phyloP scores from a whole-genome alignment of 257 asterid genomes.

The Echites panduratus region DNA sequence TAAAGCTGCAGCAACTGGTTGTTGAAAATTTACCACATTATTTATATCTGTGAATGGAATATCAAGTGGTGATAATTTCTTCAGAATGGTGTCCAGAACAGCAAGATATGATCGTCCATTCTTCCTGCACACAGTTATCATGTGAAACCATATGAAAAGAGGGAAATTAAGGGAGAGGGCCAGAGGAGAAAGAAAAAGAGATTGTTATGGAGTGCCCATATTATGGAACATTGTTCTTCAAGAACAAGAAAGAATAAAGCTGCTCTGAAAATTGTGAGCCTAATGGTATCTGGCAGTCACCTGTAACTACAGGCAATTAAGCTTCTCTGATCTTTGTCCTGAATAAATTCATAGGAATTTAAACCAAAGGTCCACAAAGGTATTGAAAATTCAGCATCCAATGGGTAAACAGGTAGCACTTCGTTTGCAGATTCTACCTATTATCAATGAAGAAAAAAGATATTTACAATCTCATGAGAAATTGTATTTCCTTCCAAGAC shows the following conservation, averaged over 20 bases:
- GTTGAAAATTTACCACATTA: conserved; percentile 45
- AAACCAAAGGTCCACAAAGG: conserved; percentile 90
- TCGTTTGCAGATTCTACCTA: conserved; percentile 83
- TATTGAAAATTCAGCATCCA: conserved; percentile 78
- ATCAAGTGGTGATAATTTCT: conserved; percentile 47
- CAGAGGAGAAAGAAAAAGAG: neutral
- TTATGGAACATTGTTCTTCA: neutral
- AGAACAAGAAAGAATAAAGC: neutral
- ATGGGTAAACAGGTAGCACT: conserved; percentile 60
- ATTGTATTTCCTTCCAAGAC: neutral
- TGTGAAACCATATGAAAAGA: conserved; percentile 5
- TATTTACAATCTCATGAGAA: neutral
- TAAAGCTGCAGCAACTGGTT: neutral
- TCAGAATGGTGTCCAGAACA: conserved; percentile 51
- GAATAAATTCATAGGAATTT: conserved; percentile 73
- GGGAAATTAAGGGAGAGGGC: neutral
- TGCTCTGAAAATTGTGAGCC: neutral
- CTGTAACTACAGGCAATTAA: conserved; percentile 87
- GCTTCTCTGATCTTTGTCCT: conserved; percentile 33
- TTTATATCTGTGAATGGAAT: conserved; percentile 76
- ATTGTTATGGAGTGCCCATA: neutral
- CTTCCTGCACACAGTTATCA: conserved; percentile 48
- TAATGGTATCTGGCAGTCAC: conserved; percentile 23
- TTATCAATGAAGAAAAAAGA: conserved; percentile 4
- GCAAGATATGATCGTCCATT: conserved; percentile 83